Evolutionary conservation across 768 basidiomycete genomes (phyloP), one percentile per base, ranked within the genome.

Genomic region (Calocybe cyanea): DNA sequence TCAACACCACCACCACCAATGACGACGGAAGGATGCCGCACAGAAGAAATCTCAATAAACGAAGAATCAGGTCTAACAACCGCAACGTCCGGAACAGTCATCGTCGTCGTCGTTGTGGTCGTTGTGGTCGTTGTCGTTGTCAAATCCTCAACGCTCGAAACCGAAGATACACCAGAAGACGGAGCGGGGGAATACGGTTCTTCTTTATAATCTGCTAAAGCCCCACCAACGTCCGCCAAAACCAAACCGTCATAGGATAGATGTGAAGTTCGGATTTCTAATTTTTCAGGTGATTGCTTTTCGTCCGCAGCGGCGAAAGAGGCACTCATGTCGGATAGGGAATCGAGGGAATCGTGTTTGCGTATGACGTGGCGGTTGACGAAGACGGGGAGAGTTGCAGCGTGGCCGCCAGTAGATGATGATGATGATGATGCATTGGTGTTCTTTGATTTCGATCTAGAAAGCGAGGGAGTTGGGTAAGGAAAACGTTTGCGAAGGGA

Each of bases 291-390:
- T n/a, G 8, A 8, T n/a, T 47, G 43, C 43, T 56, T 53, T 45
- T 58, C 55, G 5, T 49, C 41, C n/a, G 64, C 68, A 32, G 73
- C 75, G 6, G 50, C 62, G 56, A 71, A 60, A 6, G 64, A 66
- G 14, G 57, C 54, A 11, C 74, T 74, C 41, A 75, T 57, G 48
- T 69, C 66, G 23, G 72, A 71, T 58, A 75, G 68, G 0, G 79
- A 81, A 31, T 67, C 63, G 13, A 76, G 46, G 4, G 77, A 77
- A 46, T 74, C 73, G 42, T 68, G 74, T 53, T 73, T 76, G 51
- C 64, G 66, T 39, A 76, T 57, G 43, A 68, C 66, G 38, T 69
- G 69, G 21, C 64, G 65, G 46, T 71, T 70, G 34, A 80, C 67
- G 47, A 69, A 67, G 43, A 77, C 65, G n/a, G 78, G 77, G 48